phyloP scores from a whole-genome alignment of 1,284 basidiomycete genomes.

The Dichomitus squalens region DNA sequence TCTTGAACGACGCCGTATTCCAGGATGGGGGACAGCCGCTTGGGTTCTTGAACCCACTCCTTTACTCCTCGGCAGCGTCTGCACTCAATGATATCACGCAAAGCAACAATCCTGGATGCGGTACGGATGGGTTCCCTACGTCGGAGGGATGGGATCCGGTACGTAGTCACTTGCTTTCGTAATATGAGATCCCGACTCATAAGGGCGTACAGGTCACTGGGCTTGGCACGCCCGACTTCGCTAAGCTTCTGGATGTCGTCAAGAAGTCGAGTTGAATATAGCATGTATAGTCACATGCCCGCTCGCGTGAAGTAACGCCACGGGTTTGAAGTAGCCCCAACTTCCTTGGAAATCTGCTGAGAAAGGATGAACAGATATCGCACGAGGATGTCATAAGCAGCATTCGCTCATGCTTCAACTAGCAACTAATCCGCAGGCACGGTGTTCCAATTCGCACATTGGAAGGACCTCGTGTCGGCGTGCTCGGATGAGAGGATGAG shows the following conservation, averaged over 20 bases:
- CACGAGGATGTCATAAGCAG: no score
- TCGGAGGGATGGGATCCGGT: constrained; percentile 41
- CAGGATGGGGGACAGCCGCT: constrained; percentile 39
- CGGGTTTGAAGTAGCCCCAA: no score
- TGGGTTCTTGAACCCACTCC: constrained; percentile 51
- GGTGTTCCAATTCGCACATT: no score
- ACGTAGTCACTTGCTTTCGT: neutral
- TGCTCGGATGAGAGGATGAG: no score
- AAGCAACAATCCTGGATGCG: constrained; percentile 34
- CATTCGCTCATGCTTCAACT: no score
- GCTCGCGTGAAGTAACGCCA: no score
- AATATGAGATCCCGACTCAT: neutral
- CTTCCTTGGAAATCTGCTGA: no score
- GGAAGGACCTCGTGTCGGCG: no score
- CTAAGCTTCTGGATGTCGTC: constrained; percentile 1
- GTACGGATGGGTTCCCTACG: constrained; percentile 39
- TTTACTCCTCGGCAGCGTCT: constrained; percentile 31
- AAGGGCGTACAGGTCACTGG: constrained; percentile 33
- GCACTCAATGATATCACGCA: constrained; percentile 47
- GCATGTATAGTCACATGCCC: no score
- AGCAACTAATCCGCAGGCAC: no score
- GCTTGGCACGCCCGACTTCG: constrained; percentile 32
- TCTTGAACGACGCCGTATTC: constrained; percentile 54
- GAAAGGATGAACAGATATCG: no score
- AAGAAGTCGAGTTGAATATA: neutral